Percentiles rank a stretch among this genome's conserved stretches.
Conservation (phyloP, 2,329 filamentous ascomycete genomes). For the Apiospora arundinis region DNA sequence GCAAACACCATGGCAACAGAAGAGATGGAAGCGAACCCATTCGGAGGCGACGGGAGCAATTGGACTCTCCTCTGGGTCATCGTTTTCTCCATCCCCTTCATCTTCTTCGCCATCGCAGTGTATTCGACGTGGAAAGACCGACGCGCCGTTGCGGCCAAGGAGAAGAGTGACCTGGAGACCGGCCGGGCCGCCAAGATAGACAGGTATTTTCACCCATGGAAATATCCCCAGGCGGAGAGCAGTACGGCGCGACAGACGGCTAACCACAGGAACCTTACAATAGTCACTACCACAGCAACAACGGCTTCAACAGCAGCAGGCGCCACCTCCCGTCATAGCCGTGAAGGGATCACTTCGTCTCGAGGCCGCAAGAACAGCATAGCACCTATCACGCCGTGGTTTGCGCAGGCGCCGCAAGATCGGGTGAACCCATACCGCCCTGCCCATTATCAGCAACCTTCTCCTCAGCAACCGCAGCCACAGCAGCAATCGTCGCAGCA, state of each 20-base stretch:
- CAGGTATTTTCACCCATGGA: slow-evolving; percentile 32
- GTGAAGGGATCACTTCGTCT: background rate
- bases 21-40: background rate
- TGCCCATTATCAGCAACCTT: background rate
- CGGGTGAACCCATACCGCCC: background rate
- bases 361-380: background rate
- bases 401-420: background rate
- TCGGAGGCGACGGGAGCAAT: slow-evolving; percentile 30
- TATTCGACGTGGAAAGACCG: slow-evolving; percentile 30
- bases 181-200: slow-evolving; percentile 39
- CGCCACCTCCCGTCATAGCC: background rate
- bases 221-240: background rate
- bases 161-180: slow-evolving; percentile 29
- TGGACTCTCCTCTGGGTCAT: slow-evolving; percentile 36
- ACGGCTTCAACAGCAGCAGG: background rate
- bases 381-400: background rate
- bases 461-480: background rate
- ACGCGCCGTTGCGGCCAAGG: background rate
- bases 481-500: background rate
- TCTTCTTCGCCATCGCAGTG: slow-evolving; percentile 30
- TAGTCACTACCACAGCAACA: background rate
- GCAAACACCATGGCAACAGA: background rate
- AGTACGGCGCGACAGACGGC: background rate
- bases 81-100: slow-evolving; percentile 33
- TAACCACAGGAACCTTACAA: background rate